Conservation (phyloP, 2,329 filamentous ascomycete genomes). For the Arthrobotrys iridis region DNA sequence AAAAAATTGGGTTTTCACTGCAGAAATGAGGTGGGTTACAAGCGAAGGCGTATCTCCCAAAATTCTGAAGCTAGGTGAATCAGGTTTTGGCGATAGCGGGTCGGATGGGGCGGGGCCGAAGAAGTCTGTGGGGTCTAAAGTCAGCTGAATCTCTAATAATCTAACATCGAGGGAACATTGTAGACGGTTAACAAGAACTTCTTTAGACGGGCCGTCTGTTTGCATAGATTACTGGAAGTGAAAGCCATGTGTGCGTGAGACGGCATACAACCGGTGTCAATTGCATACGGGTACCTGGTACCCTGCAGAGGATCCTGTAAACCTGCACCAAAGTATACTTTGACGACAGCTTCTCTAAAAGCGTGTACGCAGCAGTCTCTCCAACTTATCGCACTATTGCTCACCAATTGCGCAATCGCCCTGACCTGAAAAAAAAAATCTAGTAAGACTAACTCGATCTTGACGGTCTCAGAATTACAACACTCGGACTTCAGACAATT, state of each 20-base stretch:
- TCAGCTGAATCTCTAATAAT: neutral
- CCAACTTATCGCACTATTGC: neutral
- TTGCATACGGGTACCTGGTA: constrained; percentile 18
- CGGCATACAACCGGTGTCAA: neutral
- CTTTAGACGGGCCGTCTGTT: neutral
- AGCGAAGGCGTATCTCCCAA: constrained; percentile 6
- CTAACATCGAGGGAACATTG: constrained; percentile 1
- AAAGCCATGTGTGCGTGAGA: constrained; percentile 18
- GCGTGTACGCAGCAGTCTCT: neutral
- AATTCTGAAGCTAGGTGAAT: constrained; percentile 3
- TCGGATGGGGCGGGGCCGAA: neutral
- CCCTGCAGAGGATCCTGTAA: constrained; percentile 8
- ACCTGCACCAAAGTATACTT: constrained; percentile 13
- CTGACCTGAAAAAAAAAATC: neutral
- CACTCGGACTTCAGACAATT: neutral
- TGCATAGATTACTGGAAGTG: neutral
- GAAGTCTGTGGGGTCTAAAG: neutral
- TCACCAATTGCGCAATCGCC: constrained; percentile 2
- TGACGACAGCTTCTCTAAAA: neutral
- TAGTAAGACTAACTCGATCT: neutral
- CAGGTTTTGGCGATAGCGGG: neutral
- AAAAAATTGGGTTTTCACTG: neutral
- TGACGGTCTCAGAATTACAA: neutral
- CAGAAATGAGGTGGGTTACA: constrained; percentile 8
- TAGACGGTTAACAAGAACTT: neutral